Base-by-base conservation (phyloP, 805 yeast species). In the Grigorovia yakushimaensis region DNA sequence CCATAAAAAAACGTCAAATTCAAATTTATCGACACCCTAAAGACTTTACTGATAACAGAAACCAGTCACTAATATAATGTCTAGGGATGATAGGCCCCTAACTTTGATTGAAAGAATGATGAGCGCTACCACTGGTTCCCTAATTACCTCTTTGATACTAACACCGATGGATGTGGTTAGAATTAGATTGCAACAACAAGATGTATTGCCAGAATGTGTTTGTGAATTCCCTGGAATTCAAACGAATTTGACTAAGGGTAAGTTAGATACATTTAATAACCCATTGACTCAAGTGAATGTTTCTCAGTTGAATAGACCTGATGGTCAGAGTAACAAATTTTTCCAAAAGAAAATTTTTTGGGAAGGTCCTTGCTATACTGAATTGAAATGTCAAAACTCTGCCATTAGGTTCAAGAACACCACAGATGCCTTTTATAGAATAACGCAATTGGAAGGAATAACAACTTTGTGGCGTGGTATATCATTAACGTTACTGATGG, bases 391-490 rank as follows among this genome's bases (percentile, higher is more conserved):
- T 49, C 58, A 57, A 30, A 60, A 55, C 42, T 50, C 60, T 9
- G 46, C 66, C 13, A 54, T 59, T 17, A 56, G 57, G 45, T 61
- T 84, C 47, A 73, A 73, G 2, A 88, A 93, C 2, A 88, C 96
- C 0, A 73, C 78, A 59, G 84, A 85, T 38, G 93, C 96, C 0
- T 72, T 91, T 53, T 53, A 67, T 1, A 74, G 76, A 40, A 88
- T 91, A 41, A 74, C 80, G 3, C 65, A 72, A 27, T 70, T 76
- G 22, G 98, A 93, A 65, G 98, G 98, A 0, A 23, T 78, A 0
- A 44, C 72, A 1, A 82, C 96, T 0, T 69, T 93, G 17, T 93
- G 96, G 91, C 71, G 98, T 46, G 98, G 98, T 0, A 72, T 93
- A 8, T 77, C 91, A 0, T 62, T 91, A 27, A 87, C 95, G 0